phyloP scores from a whole-genome alignment of 2,329 filamentous ascomycete species.

The Exophiala phaeomuriformis region DNA sequence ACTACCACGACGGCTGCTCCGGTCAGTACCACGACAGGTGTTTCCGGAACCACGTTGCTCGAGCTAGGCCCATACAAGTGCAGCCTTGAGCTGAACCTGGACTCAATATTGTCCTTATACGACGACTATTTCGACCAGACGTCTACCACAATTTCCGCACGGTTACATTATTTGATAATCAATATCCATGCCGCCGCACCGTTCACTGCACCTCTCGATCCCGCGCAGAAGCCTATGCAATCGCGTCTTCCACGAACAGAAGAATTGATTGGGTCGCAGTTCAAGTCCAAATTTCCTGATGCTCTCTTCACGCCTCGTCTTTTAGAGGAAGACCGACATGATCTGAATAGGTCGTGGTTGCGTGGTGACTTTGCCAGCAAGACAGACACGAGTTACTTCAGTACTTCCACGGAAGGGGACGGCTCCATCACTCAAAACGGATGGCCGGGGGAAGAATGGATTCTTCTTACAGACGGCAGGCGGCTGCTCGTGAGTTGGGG shows the following conservation, averaged over 20 bases:
- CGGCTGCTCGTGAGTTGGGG: constrained; percentile 52
- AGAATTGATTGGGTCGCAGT: constrained; percentile 42
- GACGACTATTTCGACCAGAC: constrained; percentile 49
- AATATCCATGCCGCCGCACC: constrained; percentile 54
- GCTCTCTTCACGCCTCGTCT: constrained; percentile 47
- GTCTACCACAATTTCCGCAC: constrained; percentile 49
- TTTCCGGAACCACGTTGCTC: constrained; percentile 24
- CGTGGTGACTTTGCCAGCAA: constrained; percentile 7
- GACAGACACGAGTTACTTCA: constrained; percentile 44
- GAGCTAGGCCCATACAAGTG: constrained; percentile 51
- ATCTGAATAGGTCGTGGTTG: constrained; percentile 55
- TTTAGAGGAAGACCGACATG: constrained; percentile 45
- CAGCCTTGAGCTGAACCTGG: constrained; percentile 46
- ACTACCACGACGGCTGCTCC: constrained; percentile 13
- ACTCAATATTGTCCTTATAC: constrained; percentile 45
- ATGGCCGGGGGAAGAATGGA: constrained; percentile 56
- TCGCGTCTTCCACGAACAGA: constrained; percentile 39
- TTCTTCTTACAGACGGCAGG: constrained; percentile 49
- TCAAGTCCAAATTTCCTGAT: constrained; percentile 38
- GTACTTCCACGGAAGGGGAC: constrained; percentile 23
- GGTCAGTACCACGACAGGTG: constrained; percentile 21
- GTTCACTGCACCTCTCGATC: constrained; percentile 36
- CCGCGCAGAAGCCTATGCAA: constrained; percentile 37
- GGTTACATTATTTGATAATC: constrained; percentile 47
- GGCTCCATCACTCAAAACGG: constrained; percentile 47